phyloP scores from a whole-genome alignment of 139 green algal species.

The Marvania coccoides region DNA sequence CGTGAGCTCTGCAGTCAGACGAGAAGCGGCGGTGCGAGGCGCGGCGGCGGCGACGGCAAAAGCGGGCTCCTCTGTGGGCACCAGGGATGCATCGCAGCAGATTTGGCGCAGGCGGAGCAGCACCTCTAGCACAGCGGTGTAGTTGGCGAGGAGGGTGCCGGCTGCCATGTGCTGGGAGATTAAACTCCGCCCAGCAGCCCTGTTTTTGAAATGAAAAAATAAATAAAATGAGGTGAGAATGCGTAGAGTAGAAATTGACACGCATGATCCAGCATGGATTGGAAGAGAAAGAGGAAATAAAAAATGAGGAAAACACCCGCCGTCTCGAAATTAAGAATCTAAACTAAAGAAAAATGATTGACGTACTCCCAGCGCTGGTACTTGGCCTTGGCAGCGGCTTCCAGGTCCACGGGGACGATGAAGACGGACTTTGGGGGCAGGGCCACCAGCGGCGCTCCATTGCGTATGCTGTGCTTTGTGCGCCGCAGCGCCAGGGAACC shows the following conservation, averaged over 20 bases:
- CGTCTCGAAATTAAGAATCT: no score
- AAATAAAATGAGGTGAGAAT: no score
- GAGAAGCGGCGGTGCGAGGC: not conserved
- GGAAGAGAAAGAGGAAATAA: no score
- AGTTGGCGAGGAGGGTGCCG: conserved; percentile 44
- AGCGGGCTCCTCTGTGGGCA: conserved; percentile 7
- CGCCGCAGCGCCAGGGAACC: conserved; percentile 38
- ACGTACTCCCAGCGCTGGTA: conserved; percentile 32
- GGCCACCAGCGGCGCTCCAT: conserved; percentile 36
- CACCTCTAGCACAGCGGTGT: conserved; percentile 50
- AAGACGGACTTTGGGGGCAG: conserved; percentile 38
- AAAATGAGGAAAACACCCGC: not conserved
- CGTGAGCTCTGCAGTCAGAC: conserved; percentile 8
- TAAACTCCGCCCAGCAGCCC: conserved; percentile 21
- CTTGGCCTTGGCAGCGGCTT: conserved; percentile 13
- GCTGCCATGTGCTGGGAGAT: conserved; percentile 18
- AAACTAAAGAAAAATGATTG: no score
- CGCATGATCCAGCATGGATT: no score
- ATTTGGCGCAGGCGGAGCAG: conserved; percentile 52
- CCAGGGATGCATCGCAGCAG: conserved; percentile 18
- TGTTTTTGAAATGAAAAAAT: no score
- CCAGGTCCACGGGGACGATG: conserved; percentile 37
- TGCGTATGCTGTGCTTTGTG: conserved; percentile 37
- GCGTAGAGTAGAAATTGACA: not conserved
- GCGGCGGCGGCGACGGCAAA: not conserved